Evolutionary conservation across 441 rosid genomes (phyloP).

Genomic region (Croton setiger): DNA sequence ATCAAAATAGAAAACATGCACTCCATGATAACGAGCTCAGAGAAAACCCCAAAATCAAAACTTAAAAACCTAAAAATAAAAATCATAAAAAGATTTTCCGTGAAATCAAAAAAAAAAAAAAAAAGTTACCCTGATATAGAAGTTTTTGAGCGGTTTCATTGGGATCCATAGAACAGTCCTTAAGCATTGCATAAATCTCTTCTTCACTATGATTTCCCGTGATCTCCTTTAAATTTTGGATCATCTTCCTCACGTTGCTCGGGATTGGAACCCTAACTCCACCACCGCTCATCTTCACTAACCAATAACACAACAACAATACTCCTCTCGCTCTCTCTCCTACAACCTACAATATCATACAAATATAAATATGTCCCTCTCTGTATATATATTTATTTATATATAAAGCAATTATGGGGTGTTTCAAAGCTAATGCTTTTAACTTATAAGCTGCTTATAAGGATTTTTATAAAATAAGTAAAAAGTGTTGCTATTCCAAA

Average conservation of each 20-base stretch:
- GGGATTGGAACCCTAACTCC: constrained; percentile 81
- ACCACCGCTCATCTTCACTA: constrained; percentile 60
- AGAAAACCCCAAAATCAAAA: background rate
- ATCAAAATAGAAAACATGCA: constrained; percentile 9
- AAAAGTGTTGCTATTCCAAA: no score
- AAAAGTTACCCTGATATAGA: constrained; percentile 54
- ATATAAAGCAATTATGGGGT: background rate
- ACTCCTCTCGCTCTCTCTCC: background rate
- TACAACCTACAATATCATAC: background rate
- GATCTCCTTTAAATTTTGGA: constrained; percentile 81
- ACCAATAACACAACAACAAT: background rate
- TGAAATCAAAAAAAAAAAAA: background rate
- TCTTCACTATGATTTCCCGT: constrained; percentile 74
- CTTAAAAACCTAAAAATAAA: background rate
- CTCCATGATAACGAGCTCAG: constrained; percentile 29
- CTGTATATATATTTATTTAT: background rate
- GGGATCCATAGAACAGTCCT: constrained; percentile 92
- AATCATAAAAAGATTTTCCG: background rate
- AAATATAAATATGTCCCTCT: background rate
- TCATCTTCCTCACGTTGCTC: constrained; percentile 48
- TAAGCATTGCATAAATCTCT: constrained; percentile 91
- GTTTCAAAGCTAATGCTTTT: no score
- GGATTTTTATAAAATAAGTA: no score
- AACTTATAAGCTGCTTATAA: no score
- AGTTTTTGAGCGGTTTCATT: constrained; percentile 77